These are phyloP conservation scores for Candida fluviatilis DNA, from an alignment of 805 yeast species.

Conservation along the genomic window DNA sequence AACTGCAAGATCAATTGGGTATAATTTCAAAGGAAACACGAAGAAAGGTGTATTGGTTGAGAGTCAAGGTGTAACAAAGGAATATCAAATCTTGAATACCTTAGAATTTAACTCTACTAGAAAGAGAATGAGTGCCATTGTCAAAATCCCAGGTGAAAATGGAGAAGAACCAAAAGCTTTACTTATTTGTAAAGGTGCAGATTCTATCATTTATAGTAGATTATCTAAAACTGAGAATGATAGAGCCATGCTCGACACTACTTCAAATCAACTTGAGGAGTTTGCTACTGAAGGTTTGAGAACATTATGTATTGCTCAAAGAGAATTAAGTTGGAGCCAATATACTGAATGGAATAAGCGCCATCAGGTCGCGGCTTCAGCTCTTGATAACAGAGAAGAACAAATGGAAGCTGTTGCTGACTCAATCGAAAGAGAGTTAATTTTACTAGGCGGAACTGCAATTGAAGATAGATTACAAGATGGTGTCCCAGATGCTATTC, in stretches of 20 bases:
- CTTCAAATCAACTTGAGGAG: slow-evolving; percentile 72
- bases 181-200: slow-evolving; percentile 81
- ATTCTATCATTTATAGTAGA: slow-evolving; percentile 71
- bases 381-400: slow-evolving; percentile 61
- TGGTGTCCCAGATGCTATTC: slow-evolving; percentile 82
- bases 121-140: slow-evolving; percentile 82
- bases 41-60: slow-evolving; percentile 64
- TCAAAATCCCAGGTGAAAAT: slow-evolving; percentile 63
- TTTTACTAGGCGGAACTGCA: slow-evolving; percentile 77
- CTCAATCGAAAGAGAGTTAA: slow-evolving; percentile 61
- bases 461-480: slow-evolving; percentile 83
- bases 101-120: slow-evolving; percentile 80
- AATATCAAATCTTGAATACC: slow-evolving; percentile 66
- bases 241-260: slow-evolving; percentile 50
- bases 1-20: slow-evolving; percentile 77
- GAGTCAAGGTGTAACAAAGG: slow-evolving; percentile 66
- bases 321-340: slow-evolving; percentile 59
- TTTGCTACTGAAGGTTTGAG: slow-evolving; percentile 81
- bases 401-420: slow-evolving; percentile 74
- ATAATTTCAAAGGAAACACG: slow-evolving; percentile 59
- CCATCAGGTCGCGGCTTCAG: slow-evolving; percentile 63
- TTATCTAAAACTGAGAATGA: slow-evolving; percentile 41
- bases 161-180: slow-evolving; percentile 46
- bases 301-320: slow-evolving; percentile 75
- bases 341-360: slow-evolving; percentile 60